Evolutionary conservation across 163 green algal genomes (phyloP).

Genomic region (Trebouxiophyceae sp.): DNA sequence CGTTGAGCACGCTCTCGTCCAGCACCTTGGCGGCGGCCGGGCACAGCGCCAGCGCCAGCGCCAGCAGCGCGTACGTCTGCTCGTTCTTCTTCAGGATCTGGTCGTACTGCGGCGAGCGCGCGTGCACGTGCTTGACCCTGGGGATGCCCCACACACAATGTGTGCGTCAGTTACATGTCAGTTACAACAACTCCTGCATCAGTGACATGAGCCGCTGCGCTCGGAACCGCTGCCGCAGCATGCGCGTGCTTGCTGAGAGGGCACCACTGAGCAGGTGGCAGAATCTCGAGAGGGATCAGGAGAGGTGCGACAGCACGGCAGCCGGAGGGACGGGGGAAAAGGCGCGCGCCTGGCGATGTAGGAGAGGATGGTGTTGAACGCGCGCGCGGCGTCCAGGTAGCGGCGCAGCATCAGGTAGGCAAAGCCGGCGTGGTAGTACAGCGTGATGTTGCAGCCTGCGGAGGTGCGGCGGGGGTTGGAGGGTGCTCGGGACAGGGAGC

Average conservation of each 20-base stretch:
- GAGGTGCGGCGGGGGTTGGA: not conserved
- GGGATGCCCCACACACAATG: no score
- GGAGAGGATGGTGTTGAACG: constrained; percentile 81
- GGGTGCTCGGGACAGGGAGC: not conserved
- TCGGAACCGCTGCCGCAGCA: no score
- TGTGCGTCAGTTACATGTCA: no score
- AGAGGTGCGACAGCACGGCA: no score
- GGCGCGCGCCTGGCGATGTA: constrained; percentile 66
- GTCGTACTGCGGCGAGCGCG: constrained; percentile 48
- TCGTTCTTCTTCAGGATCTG: constrained; percentile 97
- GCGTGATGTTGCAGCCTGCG: constrained; percentile 68
- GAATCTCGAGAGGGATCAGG: no score
- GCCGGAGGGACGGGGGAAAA: no score
- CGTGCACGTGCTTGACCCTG: constrained; percentile 41
- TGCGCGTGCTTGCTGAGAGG: no score
- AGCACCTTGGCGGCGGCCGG: constrained; percentile 41
- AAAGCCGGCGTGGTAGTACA: constrained; percentile 95
- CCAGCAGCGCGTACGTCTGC: constrained; percentile 91
- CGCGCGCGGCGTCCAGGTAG: constrained; percentile 67
- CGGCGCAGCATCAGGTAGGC: constrained; percentile 84
- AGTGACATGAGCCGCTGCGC: no score
- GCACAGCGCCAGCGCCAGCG: constrained; percentile 75
- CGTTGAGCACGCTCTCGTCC: constrained; percentile 62
- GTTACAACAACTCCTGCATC: no score
- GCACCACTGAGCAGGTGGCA: no score